These are phyloP conservation scores for Rhizopus sp. DNA, from an alignment of 371 early-diverging fungal species.

Conservation along the genomic window DNA sequence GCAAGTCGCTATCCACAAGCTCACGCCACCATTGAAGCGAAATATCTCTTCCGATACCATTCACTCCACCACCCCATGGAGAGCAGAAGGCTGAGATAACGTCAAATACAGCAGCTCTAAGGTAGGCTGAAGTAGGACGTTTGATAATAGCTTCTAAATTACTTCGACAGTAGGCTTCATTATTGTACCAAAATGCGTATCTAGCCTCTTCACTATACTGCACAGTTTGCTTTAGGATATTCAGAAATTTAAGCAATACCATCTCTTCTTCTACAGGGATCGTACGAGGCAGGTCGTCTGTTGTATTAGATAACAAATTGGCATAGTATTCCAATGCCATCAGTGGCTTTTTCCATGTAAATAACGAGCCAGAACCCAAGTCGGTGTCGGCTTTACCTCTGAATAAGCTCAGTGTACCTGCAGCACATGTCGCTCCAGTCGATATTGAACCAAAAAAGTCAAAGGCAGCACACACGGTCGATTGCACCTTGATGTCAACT, in stretches of 20 bases:
- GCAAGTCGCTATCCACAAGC: conserved; percentile 32
- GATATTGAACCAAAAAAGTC: conserved; percentile 42
- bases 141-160: conserved; percentile 25
- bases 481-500: conserved; percentile 41
- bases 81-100: conserved; percentile 47
- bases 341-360: conserved; percentile 48
- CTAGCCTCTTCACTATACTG: conserved; percentile 41
- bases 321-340: conserved; percentile 39
- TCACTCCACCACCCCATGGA: conserved; percentile 39
- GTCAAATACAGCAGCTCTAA: conserved; percentile 43
- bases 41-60: conserved; percentile 30
- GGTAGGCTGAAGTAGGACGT: conserved; percentile 27
- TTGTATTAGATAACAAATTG: conserved; percentile 13
- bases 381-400: conserved; percentile 23
- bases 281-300: conserved; percentile 12
- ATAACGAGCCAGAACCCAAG: conserved; percentile 23
- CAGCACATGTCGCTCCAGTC: conserved; percentile 39
- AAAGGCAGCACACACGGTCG: conserved; percentile 40
- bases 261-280: conserved; percentile 35
- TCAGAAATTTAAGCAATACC: conserved; percentile 29
- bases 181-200: conserved; percentile 26
- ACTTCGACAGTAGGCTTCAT: background rate
- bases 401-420: conserved; percentile 30
- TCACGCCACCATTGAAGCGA: conserved; percentile 34
- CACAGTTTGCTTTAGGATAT: conserved; percentile 39